These are phyloP conservation scores for Trametes maxima DNA, from an alignment of 768 basidiomycete species.

Conservation along the genomic window DNA sequence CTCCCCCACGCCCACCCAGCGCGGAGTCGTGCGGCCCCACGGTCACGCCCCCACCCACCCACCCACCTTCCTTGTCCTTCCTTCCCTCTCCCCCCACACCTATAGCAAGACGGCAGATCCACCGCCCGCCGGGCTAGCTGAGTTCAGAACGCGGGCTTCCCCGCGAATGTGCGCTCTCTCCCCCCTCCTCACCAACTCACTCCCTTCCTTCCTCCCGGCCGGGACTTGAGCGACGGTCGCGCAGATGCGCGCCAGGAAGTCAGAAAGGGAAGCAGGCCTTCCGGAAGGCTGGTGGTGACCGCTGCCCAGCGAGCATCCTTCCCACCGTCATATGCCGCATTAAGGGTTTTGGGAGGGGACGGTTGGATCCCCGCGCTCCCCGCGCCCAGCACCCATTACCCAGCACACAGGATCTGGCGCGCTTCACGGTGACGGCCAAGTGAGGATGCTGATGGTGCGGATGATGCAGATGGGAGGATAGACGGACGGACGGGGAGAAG, in stretches of 20 bases:
- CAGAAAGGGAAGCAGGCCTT: neutral
- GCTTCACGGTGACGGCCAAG: conserved; percentile 10
- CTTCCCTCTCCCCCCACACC: neutral
- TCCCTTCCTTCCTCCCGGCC: neutral
- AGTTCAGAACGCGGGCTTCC: neutral
- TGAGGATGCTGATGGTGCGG: neutral
- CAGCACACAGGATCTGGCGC: neutral
- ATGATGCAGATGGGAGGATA: neutral
- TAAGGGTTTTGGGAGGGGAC: neutral
- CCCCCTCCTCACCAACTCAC: too few species aligned
- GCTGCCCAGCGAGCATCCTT: neutral
- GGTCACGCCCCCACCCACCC: conserved; percentile 2
- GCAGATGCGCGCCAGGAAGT: neutral
- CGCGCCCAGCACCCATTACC: neutral
- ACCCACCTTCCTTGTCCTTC: neutral
- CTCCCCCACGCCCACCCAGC: neutral
- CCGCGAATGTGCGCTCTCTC: too few species aligned
- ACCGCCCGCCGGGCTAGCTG: neutral
- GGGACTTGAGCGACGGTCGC: conserved; percentile 5
- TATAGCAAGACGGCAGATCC: too few species aligned
- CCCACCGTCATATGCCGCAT: conserved; percentile 8
- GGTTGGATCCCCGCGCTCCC: neutral
- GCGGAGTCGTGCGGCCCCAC: conserved; percentile 4
- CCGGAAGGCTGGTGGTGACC: neutral
- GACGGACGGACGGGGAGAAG: neutral